Evolutionary conservation across 352 stramenopile genomes (phyloP), one percentile per base, ranked within the genome.

Genomic region (Blastocystis sp.): DNA sequence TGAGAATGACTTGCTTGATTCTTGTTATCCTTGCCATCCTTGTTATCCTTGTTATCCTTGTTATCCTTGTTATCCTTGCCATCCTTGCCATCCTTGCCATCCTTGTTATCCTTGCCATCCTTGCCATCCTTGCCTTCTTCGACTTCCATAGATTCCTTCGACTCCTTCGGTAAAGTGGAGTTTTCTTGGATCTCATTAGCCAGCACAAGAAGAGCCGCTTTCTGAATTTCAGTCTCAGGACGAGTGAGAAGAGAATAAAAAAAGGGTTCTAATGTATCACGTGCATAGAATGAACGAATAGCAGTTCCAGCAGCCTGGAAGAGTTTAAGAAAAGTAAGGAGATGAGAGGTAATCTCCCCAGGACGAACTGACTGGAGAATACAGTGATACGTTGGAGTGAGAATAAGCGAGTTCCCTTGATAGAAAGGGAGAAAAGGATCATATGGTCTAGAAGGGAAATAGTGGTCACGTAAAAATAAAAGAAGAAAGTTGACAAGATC

Each of bases 141-240:
- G 50, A n/a, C 50, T 13, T n/a, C 50, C 29, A 34, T 34, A 34
- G 29, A 34, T 34, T 34, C 20, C 50, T n/a, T 59, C 2, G 11
- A n/a, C 50, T 59, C 50, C 50, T n/a, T 13, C 50, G 50, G 50
- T 13, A n/a, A 59, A n/a, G 11, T 59, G 11, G 11, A 59, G 50
- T 2, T 59, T 1, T 59, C 50, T 0, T 13, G 50, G 50, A 59
- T 26, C 26, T 45, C 59, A 18, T 43, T 23, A 23, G 53, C 45
- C 18, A 84, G 73, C 0, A 84, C 68, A 50, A 43, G 34, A 8
- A 84, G 26, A 43, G 43, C n/a, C 4, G 34, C 13, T 55, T 84
- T 84, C 73, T 84, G 73, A n/a, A 68, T 41, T 34, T 84, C 73
- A 23, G n/a, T 84, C 11, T 84, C 73, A 43, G 20, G 59, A 23